phyloP scores from a whole-genome alignment of 208 protist species.

The Balamuthia mandrillaris region DNA sequence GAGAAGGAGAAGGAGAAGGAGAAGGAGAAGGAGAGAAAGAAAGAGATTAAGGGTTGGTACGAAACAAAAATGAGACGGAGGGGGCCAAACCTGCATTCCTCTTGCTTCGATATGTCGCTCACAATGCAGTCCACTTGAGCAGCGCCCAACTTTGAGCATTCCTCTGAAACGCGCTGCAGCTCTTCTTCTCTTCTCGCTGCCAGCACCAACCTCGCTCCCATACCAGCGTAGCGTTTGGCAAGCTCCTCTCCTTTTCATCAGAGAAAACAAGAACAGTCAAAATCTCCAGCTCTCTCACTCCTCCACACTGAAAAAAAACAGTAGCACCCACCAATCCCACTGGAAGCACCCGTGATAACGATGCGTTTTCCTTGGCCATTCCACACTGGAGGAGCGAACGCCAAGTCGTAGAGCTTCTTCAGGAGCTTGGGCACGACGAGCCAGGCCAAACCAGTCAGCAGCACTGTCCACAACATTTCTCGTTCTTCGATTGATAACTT shows the following conservation, averaged over 20 bases:
- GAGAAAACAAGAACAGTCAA: no score
- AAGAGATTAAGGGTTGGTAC: neutral
- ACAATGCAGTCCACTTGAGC: neutral
- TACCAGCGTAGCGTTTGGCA: neutral
- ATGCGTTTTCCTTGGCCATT: neutral
- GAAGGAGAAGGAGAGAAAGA: neutral
- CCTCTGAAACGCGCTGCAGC: neutral
- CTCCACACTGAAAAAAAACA: no score
- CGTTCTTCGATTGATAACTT: no score
- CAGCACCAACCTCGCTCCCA: neutral
- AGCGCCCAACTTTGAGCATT: neutral
- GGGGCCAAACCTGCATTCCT: neutral
- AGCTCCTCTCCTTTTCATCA: no score
- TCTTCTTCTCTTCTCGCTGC: neutral
- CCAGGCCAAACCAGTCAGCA: no score
- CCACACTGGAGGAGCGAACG: no score
- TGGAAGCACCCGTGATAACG: conserved; percentile 13
- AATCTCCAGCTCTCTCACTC: no score
- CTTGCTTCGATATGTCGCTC: neutral
- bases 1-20: neutral
- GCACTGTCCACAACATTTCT: no score
- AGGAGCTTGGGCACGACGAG: no score
- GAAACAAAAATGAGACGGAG: neutral
- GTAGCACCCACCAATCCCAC: neutral
- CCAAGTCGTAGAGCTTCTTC: no score